Evolutionary conservation across 108 stramenopile species (phyloP), one percentile per base, ranked within the genome.

Genomic region (Bacterosira constricta): DNA sequence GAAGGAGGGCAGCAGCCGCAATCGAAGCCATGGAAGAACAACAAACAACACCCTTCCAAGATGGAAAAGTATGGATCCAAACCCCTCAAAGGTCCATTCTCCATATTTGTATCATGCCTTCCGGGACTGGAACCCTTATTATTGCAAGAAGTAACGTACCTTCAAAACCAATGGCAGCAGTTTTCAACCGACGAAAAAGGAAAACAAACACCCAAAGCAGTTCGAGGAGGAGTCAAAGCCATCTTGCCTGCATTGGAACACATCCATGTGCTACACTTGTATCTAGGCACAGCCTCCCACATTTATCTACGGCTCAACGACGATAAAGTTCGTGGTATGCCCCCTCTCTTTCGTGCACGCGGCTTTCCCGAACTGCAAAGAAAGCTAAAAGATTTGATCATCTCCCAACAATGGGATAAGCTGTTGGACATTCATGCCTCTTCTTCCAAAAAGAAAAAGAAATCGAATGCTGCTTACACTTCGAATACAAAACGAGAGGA

Each of bases 71-170:
- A 41, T 41, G 39, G 12, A 11, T 30, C 55, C 4, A 53, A 74
- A 27, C 47, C 56, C 34, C 21, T 50, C 30, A 36, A 44, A 47
- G 63, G 63, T n/a, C 73, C 73, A 10, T 66, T 74, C 50, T 74
- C 73, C 45, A 30, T 77, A 23, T 75, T 83, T 31, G 79, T 83
- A 17, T 66, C 88, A 21, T 93, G 89, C 53, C 84, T 88, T 15
- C 90, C 89, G 26, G 90, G 90, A 41, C 61, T 94, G 31, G 89
- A 94, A 50, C 51, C 67, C 4, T 21, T 88, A 15, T 60, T 90
- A 23, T 53, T 49, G 8, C 18, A 77, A 25, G 91, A 92, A 79
- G 44, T 92, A 26, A 15, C 58, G 35, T 69, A 74, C 32, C 68
- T 92, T 27, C 79, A 55, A 6, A 57, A 80, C 27, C 30, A 56